Evolutionary conservation across 2,329 filamentous ascomycete species (phyloP).

Genomic region (Trichoderma citrinoviride): DNA sequence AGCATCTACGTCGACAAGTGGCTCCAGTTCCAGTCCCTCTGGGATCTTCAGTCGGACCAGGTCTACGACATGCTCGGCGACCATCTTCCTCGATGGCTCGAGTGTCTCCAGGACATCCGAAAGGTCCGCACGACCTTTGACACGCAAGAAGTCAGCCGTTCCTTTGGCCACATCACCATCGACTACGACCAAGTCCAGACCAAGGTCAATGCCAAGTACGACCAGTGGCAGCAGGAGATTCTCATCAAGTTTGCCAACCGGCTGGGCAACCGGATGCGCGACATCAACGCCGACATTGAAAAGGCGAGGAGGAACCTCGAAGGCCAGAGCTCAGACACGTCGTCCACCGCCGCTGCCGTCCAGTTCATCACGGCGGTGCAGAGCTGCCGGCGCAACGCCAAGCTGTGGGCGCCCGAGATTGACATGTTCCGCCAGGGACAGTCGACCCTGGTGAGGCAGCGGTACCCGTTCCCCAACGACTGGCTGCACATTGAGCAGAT

Average conservation of each 20-base stretch:
- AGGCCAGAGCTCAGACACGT: slow-evolving; percentile 85
- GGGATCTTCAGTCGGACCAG: slow-evolving; percentile 95
- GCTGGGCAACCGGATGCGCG: slow-evolving; percentile 84
- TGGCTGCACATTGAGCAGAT: slow-evolving; percentile 97
- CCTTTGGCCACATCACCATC: slow-evolving; percentile 90
- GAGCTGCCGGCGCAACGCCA: slow-evolving; percentile 90
- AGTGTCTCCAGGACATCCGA: slow-evolving; percentile 93
- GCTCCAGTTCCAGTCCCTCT: slow-evolving; percentile 97
- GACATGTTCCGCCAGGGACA: slow-evolving; percentile 95
- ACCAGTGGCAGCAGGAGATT: slow-evolving; percentile 99
- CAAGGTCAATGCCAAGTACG: slow-evolving; percentile 98
- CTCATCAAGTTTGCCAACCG: slow-evolving; percentile 88
- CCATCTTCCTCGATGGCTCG: slow-evolving; percentile 87
- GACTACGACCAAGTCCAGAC: slow-evolving; percentile 99
- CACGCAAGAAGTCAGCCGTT: slow-evolving; percentile 87
- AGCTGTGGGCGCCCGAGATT: slow-evolving; percentile 91
- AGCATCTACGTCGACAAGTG: slow-evolving; percentile 92
- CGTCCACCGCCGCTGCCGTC: slow-evolving; percentile 93
- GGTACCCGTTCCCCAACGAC: slow-evolving; percentile 89
- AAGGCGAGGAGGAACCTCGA: slow-evolving; percentile 89
- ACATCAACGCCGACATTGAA: slow-evolving; percentile 88
- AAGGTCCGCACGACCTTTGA: slow-evolving; percentile 96
- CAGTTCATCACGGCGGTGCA: slow-evolving; percentile 98
- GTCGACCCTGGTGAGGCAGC: slow-evolving; percentile 83
- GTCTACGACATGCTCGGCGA: slow-evolving; percentile 91